phyloP scores from a whole-genome alignment of 768 basidiomycete genomes.

The Suillus subaureus region DNA sequence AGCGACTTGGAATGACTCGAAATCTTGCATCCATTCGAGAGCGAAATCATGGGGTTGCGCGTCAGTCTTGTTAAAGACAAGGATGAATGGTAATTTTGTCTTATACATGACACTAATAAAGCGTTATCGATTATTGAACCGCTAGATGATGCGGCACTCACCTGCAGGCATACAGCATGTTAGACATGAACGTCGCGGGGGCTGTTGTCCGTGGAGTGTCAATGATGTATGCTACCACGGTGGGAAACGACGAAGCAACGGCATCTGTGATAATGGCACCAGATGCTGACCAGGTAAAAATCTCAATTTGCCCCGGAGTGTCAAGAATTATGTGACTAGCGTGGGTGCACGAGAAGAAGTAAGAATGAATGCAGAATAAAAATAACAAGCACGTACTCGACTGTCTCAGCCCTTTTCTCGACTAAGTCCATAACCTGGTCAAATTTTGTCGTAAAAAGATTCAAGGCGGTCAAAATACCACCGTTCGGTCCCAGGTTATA shows the following conservation, averaged over 20 bases:
- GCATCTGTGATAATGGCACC: constrained; percentile 99
- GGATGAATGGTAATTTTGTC: constrained; percentile 93
- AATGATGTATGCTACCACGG: constrained; percentile 95
- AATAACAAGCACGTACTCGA: constrained; percentile 65
- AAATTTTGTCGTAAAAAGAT: constrained; percentile 98
- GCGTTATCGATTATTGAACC: constrained; percentile 1
- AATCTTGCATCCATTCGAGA: constrained; percentile 97
- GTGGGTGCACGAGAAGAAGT: not conserved
- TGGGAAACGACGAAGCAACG: constrained; percentile 88
- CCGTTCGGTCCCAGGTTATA: constrained; percentile 99
- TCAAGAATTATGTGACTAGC: constrained; percentile 90
- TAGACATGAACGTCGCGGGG: constrained; percentile 99
- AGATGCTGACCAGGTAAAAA: constrained; percentile 99
- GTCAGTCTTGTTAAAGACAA: constrained; percentile 99
- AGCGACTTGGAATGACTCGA: constrained; percentile 92
- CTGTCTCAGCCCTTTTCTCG: constrained; percentile 85
- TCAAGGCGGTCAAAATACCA: constrained; percentile 94
- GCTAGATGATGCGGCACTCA: constrained; percentile 35
- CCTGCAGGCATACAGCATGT: constrained; percentile 99
- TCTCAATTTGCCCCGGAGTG: constrained; percentile 99
- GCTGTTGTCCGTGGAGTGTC: constrained; percentile 96
- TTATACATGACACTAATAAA: constrained; percentile 88
- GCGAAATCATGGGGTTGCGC: constrained; percentile 90
- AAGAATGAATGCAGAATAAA: not conserved
- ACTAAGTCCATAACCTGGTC: constrained; percentile 93